These are phyloP conservation scores for Mycena capillaripes DNA, from an alignment of 768 basidiomycete species.

Conservation along the genomic window DNA sequence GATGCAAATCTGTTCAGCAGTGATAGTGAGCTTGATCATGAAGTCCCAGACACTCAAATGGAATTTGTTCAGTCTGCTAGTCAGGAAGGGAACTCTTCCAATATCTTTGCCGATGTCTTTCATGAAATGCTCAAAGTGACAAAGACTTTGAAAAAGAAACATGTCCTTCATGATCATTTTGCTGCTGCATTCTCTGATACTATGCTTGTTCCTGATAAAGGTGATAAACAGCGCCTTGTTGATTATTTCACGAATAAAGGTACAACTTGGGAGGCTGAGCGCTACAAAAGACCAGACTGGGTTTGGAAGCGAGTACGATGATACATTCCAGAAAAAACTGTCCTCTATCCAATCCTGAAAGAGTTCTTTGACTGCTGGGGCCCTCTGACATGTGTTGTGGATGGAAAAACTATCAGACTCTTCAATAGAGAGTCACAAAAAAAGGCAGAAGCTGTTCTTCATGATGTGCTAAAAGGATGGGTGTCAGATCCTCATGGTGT, in stretches of 20 bases:
- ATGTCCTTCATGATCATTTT: slow-evolving; percentile 29
- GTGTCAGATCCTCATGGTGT: slow-evolving; percentile 37
- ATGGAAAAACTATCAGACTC: background rate
- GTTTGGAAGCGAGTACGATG: slow-evolving; percentile 16
- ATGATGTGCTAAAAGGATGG: slow-evolving; percentile 33
- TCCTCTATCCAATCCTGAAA: slow-evolving; percentile 31
- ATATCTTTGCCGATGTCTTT: slow-evolving; percentile 30
- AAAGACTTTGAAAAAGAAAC: slow-evolving; percentile 27
- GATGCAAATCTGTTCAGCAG: background rate
- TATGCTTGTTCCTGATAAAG: slow-evolving; percentile 35
- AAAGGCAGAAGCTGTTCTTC: slow-evolving; percentile 27
- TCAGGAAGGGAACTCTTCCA: too few species aligned
- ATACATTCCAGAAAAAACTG: slow-evolving; percentile 33
- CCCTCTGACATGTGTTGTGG: slow-evolving; percentile 3
- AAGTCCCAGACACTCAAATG: background rate
- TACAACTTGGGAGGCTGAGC: slow-evolving; percentile 22
- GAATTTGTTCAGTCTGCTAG: slow-evolving; percentile 13
- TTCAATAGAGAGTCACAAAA: slow-evolving; percentile 17
- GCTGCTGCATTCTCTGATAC: slow-evolving; percentile 37
- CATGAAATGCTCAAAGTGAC: slow-evolving; percentile 26
- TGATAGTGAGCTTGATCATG: background rate
- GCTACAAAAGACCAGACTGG: slow-evolving; percentile 19
- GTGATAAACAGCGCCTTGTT: too few species aligned
- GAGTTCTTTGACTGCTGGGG: slow-evolving; percentile 36
- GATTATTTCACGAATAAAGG: too few species aligned